Evolutionary conservation across 1,284 basidiomycete species (phyloP), one percentile per base, ranked within the genome.

Genomic region (Moniliophthora roreri): DNA sequence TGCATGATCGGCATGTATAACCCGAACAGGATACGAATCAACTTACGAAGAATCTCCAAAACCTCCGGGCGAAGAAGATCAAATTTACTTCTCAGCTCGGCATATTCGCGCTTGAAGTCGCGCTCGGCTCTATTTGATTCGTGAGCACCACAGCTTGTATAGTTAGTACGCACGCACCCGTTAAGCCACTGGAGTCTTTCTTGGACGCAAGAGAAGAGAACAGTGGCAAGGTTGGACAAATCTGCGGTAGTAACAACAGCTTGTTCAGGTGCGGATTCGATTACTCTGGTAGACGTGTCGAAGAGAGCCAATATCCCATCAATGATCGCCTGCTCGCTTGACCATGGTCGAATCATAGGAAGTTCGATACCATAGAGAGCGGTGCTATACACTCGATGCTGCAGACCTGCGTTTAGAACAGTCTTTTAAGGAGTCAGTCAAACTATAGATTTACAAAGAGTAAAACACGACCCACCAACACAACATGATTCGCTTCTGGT

Each of bases 291-390:
- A 0, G 91, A 91, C 1, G 80, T 69, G 49, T 86, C 80, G 63
- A 95, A 95, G 18, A 95, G 78, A 42, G 80, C 78, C 40, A 89
- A 78, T 2, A 93, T 71, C 21, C 86, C 77, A 46, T 91, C 85
- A 51, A 97, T 81, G 42, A 91, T 69, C 0, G 72, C 68, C 6
- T 81, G 75, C 59, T 78, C 77, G 65, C 85, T 93, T 2, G 93
- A 93, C 96, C 96, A 99, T 1, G 92, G 84, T 59, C 89, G 83
- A 52, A 82, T 77, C 74, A 87, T 83, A 0, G 86, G 86, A 32
- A 79, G 72, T 11, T 83, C 77, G 48, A 98, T 76, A 23, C 90
- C 91, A 66, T 98, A 99, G 5, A 88, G 77, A 3, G 78, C 77
- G 3, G 79, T 66, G 58, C 90, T 87, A 58, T 87, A 83, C 45